phyloP scores from a whole-genome alignment of 371 early-diverging fungal genomes.

The Apophysomyces trapeziformis region DNA sequence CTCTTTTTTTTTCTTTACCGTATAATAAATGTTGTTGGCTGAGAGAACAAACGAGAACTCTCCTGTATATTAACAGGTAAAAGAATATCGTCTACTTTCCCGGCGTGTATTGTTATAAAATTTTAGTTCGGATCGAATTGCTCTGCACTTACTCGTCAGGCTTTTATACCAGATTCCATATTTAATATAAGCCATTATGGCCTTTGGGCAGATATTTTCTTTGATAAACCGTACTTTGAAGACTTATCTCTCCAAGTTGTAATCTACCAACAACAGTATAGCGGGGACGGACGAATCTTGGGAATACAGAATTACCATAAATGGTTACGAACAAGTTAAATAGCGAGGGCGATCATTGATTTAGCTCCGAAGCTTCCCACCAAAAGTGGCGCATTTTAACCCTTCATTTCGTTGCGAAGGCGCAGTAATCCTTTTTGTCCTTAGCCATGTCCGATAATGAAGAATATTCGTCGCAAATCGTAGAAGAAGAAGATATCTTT shows the following conservation, averaged over 20 bases:
- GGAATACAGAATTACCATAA: too few relatives aligned
- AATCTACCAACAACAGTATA: too few relatives aligned
- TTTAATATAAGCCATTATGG: neutral
- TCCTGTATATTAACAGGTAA: neutral
- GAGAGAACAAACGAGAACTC: neutral
- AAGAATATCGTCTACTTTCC: neutral
- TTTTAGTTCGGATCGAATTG: neutral
- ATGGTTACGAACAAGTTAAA: too few relatives aligned
- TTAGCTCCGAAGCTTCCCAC: too few relatives aligned
- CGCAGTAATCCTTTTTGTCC: neutral
- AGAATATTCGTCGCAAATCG: slow-evolving; percentile 31
- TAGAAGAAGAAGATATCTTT: slow-evolving; percentile 44
- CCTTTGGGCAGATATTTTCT: neutral
- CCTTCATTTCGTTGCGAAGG: too few relatives aligned
- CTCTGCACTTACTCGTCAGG: neutral
- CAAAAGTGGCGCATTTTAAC: too few relatives aligned
- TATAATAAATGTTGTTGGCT: neutral
- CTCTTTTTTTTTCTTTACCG: neutral
- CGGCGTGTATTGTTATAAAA: neutral
- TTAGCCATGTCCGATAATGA: slow-evolving; percentile 14
- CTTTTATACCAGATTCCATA: neutral
- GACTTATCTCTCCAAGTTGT: neutral
- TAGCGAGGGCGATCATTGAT: too few relatives aligned
- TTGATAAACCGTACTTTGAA: neutral
- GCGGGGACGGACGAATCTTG: too few relatives aligned